Percentiles rank a stretch among this genome's conserved stretches.
phyloP scores from a whole-genome alignment of 1,284 basidiomycete species.

The Puccinia horiana region DNA sequence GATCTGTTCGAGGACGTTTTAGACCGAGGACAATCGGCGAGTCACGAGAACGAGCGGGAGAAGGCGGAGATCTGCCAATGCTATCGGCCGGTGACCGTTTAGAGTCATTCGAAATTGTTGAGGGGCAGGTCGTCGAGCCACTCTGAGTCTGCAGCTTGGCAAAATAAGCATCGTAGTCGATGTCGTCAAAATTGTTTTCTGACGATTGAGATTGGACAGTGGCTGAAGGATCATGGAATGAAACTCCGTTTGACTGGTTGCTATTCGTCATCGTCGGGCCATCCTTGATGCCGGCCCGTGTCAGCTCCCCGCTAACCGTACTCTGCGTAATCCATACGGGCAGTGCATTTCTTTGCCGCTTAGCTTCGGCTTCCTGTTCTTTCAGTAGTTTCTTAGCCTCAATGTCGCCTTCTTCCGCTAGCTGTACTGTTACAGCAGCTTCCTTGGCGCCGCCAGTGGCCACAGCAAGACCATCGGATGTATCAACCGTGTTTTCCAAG shows the following conservation, averaged over 20 bases:
- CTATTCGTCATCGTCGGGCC: neutral
- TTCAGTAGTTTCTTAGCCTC: constrained; percentile 35
- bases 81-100: constrained; percentile 38
- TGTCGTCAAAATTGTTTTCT: constrained; percentile 3
- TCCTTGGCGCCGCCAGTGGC: constrained; percentile 49
- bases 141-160: constrained; percentile 38
- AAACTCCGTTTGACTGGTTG: constrained; percentile 8
- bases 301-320: constrained; percentile 46
- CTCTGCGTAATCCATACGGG: constrained; percentile 49
- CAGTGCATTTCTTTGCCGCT: constrained; percentile 47
- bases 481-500: constrained; percentile 35
- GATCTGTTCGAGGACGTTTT: constrained; percentile 26
- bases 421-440: constrained; percentile 39
- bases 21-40: constrained; percentile 1
- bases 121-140: constrained; percentile 2
- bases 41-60: neutral
- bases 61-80: constrained; percentile 5
- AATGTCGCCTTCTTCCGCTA: constrained; percentile 45
- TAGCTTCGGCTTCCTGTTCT: constrained; percentile 47
- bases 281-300: constrained; percentile 41
- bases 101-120: constrained; percentile 25
- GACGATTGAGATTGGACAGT: neutral
- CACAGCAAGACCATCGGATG: constrained; percentile 38
- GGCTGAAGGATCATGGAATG: constrained; percentile 43
- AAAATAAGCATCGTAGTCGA: constrained; percentile 47